These are phyloP conservation scores for Coix lacrymajobi DNA, from an alignment of 176 grass and related monocot species.

Conservation along the genomic window DNA sequence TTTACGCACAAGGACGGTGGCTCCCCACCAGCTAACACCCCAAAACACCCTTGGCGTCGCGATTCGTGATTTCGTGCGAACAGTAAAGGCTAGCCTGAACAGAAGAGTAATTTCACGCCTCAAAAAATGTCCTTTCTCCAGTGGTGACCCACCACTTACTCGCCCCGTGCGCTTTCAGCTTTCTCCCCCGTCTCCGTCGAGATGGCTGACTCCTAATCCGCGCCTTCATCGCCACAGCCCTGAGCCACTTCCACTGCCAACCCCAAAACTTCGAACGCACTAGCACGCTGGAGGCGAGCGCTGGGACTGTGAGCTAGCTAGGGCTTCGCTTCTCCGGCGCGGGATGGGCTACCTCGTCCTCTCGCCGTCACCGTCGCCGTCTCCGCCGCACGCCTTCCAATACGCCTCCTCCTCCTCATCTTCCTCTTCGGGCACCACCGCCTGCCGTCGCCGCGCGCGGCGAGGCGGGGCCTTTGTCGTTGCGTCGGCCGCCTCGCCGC, in stretches of 20 bases:
- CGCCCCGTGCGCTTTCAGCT: neutral
- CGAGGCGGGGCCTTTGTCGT: neutral
- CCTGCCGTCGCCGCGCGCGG: slow-evolving; percentile 22
- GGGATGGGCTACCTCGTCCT: slow-evolving; percentile 45
- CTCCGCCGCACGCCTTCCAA: slow-evolving; percentile 31
- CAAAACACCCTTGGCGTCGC: neutral
- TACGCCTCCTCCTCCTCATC: neutral
- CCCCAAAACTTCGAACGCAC: neutral
- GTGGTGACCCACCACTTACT: neutral
- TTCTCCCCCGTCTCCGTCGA: slow-evolving; percentile 8
- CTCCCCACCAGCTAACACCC: neutral
- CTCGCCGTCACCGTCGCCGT: slow-evolving; percentile 33
- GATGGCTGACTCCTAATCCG: slow-evolving; percentile 11
- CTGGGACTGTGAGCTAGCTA: neutral
- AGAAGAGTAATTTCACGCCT: neutral
- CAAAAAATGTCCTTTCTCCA: neutral
- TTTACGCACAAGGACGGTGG: neutral
- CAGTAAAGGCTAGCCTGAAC: neutral
- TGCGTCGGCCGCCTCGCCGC: slow-evolving; percentile 7
- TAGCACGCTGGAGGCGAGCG: neutral
- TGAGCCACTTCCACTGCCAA: neutral
- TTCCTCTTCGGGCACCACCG: neutral
- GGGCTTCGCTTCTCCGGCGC: slow-evolving; percentile 20
- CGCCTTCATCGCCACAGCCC: neutral
- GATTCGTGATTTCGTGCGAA: neutral